phyloP scores from a whole-genome alignment of 805 yeast genomes.

The Suhomyces emberorum region DNA sequence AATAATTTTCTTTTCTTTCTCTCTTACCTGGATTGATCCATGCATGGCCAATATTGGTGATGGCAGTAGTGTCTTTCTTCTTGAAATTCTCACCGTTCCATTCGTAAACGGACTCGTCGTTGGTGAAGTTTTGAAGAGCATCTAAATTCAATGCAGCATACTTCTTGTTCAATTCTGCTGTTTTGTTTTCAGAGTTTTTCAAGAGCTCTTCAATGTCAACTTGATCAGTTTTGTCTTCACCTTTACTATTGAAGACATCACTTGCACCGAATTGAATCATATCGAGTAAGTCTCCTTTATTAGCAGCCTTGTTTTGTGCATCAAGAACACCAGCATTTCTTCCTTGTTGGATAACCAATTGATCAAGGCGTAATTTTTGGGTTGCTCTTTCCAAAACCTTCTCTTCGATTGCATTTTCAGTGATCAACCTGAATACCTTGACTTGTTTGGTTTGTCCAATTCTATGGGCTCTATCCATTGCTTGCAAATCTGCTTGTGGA shows the following conservation, averaged over 20 bases:
- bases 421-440: constrained; percentile 70
- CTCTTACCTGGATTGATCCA: constrained; percentile 88
- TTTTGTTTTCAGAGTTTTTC: constrained; percentile 58
- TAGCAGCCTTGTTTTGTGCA: constrained; percentile 38
- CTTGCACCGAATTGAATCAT: constrained; percentile 86
- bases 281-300: constrained; percentile 69
- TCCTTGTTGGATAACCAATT: constrained; percentile 80
- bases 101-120: constrained; percentile 68
- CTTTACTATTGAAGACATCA: constrained; percentile 45
- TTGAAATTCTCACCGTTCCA: constrained; percentile 86
- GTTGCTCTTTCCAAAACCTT: constrained; percentile 80
- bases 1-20: constrained; percentile 80
- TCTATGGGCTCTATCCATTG: constrained; percentile 88
- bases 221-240: constrained; percentile 26
- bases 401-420: constrained; percentile 82
- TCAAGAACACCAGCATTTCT: constrained; percentile 36
- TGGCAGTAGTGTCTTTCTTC: constrained; percentile 51
- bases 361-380: constrained; percentile 74
- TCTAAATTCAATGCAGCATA: constrained; percentile 68
- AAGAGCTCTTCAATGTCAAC: constrained; percentile 61
- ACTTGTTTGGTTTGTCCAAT: constrained; percentile 86
- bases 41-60: constrained; percentile 49
- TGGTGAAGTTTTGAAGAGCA: constrained; percentile 70
- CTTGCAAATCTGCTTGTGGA: constrained; percentile 86
- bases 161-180: constrained; percentile 57